Percentiles rank a stretch among this genome's conserved stretches.
phyloP scores from a whole-genome alignment of 805 yeast species.

The Scheffersomyces ergatensis region DNA sequence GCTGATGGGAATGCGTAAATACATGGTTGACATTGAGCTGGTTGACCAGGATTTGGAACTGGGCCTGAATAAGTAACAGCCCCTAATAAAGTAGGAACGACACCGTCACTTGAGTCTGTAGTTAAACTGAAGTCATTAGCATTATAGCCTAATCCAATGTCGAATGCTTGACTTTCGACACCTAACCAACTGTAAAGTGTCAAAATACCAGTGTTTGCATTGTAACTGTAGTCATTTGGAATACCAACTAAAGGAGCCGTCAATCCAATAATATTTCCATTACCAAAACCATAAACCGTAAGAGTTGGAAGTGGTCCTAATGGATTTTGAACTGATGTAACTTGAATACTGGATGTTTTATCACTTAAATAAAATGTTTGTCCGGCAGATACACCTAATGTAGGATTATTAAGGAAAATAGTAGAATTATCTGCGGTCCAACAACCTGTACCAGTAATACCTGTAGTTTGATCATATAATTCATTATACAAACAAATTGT shows the following conservation, averaged over 20 bases:
- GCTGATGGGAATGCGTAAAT: constrained; percentile 10
- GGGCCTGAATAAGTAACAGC: constrained; percentile 16
- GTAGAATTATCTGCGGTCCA: constrained; percentile 14
- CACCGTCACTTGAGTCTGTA: constrained; percentile 16
- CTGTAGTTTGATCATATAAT: constrained; percentile 18
- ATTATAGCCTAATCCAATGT: constrained; percentile 23
- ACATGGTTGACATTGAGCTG: constrained; percentile 18
- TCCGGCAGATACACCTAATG: constrained; percentile 4
- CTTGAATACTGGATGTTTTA: constrained; percentile 9
- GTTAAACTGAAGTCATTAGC: constrained; percentile 7
- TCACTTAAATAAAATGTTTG: constrained; percentile 14
- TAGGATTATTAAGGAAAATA: constrained; percentile 6
- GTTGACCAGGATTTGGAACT: constrained; percentile 17
- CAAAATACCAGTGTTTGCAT: constrained; percentile 17
- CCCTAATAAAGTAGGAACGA: constrained; percentile 11
- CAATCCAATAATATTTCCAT: constrained; percentile 12
- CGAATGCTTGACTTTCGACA: constrained; percentile 8
- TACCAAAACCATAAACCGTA: constrained; percentile 18
- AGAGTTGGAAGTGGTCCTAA: constrained; percentile 4
- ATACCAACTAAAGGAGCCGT: background rate
- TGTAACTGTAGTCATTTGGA: constrained; percentile 5
- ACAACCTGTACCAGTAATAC: constrained; percentile 27
- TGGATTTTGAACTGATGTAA: background rate
- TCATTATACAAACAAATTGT: constrained; percentile 23
- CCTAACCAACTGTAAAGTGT: constrained; percentile 8